phyloP scores from a whole-genome alignment of 1,139 yeast species.

The Hanseniaspora uvarum region DNA sequence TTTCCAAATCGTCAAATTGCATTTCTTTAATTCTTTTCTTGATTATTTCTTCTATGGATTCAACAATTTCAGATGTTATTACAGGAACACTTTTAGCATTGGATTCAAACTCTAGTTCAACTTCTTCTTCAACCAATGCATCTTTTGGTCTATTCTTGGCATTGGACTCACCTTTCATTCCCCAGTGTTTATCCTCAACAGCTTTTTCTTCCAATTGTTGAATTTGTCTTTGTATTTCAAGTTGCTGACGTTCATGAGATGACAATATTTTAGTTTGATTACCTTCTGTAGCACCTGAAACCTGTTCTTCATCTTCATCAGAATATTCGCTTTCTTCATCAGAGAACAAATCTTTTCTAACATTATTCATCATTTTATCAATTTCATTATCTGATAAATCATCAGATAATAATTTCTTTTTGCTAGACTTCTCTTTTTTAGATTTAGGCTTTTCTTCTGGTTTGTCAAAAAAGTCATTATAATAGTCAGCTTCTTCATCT shows the following conservation, averaged over 20 bases:
- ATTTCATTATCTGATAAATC: conserved; percentile 40
- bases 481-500: conserved; percentile 60
- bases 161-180: conserved; percentile 82
- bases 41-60: conserved; percentile 76
- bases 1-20: conserved; percentile 77
- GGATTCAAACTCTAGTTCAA: conserved; percentile 53
- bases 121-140: conserved; percentile 57
- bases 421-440: conserved; percentile 20
- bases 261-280: conserved; percentile 42
- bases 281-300: conserved; percentile 36
- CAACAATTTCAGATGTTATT: conserved; percentile 79
- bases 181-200: conserved; percentile 86
- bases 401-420: conserved; percentile 28
- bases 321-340: conserved; percentile 31
- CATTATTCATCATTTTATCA: conserved; percentile 48
- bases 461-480: conserved; percentile 63
- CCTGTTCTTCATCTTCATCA: conserved; percentile 28
- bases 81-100: conserved; percentile 82
- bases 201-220: conserved; percentile 72
- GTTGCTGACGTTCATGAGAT: conserved; percentile 75
- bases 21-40: conserved; percentile 63
- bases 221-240: conserved; percentile 64
- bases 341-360: conserved; percentile 55
- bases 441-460: conserved; percentile 31
- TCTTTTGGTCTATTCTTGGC: conserved; percentile 76